These are phyloP conservation scores for Austroboletus eburneus DNA, from an alignment of 768 basidiomycete genomes.

Conservation along the genomic window DNA sequence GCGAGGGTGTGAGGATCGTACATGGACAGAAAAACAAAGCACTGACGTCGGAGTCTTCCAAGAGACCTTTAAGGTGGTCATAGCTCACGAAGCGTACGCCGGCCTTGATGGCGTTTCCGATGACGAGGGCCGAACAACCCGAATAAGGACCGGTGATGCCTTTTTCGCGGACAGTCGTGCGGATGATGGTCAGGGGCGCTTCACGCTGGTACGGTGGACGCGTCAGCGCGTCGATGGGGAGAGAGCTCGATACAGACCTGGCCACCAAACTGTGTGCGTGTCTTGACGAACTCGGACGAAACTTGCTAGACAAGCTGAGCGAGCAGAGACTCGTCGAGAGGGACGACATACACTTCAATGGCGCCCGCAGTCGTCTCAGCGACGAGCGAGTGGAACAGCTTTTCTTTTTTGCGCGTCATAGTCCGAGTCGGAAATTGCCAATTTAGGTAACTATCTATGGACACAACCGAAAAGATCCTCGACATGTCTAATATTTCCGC, in stretches of 20 bases:
- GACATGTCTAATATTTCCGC: no score
- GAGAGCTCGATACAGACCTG: constrained; percentile 41
- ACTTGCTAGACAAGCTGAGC: constrained; percentile 45
- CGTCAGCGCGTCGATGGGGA: background rate
- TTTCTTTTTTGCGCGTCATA: constrained; percentile 64
- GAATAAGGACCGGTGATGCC: constrained; percentile 90
- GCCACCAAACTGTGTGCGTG: constrained; percentile 86
- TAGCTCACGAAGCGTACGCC: constrained; percentile 95
- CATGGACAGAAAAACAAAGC: background rate
- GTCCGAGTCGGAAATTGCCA: background rate
- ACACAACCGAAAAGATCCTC: no score
- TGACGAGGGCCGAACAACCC: constrained; percentile 82
- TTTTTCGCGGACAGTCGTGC: constrained; percentile 65
- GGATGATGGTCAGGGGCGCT: constrained; percentile 68
- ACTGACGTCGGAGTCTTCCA: constrained; percentile 80
- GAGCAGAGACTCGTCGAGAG: background rate
- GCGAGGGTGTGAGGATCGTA: background rate
- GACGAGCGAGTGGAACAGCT: constrained; percentile 79
- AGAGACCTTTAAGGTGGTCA: constrained; percentile 80
- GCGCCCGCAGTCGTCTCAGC: constrained; percentile 93
- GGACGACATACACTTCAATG: constrained; percentile 72
- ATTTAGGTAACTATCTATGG: constrained; percentile 10
- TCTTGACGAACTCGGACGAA: constrained; percentile 89
- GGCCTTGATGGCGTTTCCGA: constrained; percentile 91
- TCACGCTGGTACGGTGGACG: constrained; percentile 43